Evolutionary conservation across 495 filamentous ascomycete species (phyloP).

Genomic region (Apiosordaria backusii): DNA sequence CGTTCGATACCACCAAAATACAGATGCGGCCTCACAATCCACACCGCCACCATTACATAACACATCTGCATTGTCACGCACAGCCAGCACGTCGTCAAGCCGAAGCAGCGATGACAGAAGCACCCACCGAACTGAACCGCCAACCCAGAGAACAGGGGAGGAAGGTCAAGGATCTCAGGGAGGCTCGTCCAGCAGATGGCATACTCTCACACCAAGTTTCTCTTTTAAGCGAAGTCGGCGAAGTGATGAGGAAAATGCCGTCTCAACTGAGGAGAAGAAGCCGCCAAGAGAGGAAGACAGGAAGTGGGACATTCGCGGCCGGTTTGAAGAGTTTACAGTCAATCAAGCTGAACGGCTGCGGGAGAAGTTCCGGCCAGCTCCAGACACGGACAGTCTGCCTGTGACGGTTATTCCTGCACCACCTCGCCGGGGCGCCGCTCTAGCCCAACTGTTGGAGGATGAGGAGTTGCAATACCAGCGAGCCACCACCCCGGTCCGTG

Average conservation of each 20-base stretch:
- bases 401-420: constrained; percentile 50
- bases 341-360: constrained; percentile 45
- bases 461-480: constrained; percentile 22
- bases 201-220: constrained; percentile 23
- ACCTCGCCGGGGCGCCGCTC: constrained; percentile 42
- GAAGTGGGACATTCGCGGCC: constrained; percentile 43
- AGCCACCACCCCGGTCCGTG: neutral
- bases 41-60: constrained; percentile 38
- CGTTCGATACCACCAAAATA: constrained; percentile 75
- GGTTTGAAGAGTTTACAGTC: constrained; percentile 48
- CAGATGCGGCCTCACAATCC: constrained; percentile 55
- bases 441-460: constrained; percentile 44
- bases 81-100: constrained; percentile 32
- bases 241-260: constrained; percentile 21
- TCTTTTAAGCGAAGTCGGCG: constrained; percentile 21
- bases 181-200: constrained; percentile 25
- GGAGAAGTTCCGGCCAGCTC: constrained; percentile 43
- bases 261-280: neutral
- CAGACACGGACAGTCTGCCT: constrained; percentile 47
- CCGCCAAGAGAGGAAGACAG: constrained; percentile 13
- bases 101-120: constrained; percentile 23
- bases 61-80: constrained; percentile 30
- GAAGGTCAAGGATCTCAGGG: neutral
- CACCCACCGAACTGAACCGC: neutral
- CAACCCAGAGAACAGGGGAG: neutral